These are phyloP conservation scores for Rhytidiadelphus loreus DNA, from an alignment of 225 moss, liverwort and hornwort genomes.

Conservation along the genomic window DNA sequence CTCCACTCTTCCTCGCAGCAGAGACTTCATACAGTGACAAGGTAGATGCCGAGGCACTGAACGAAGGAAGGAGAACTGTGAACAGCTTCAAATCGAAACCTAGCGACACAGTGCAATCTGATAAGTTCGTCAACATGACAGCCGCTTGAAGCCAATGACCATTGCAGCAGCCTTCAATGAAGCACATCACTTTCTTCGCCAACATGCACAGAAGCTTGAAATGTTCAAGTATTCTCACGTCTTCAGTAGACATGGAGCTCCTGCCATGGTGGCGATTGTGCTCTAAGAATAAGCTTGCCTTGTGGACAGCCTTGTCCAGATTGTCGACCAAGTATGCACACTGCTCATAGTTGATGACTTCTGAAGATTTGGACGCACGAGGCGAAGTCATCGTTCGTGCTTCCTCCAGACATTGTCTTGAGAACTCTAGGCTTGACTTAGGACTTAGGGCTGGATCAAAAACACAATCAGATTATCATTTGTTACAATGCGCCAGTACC, in stretches of 20 bases:
- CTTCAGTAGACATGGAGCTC: background rate
- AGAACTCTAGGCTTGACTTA: too few relatives aligned
- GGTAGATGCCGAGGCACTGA: rapidly evolving
- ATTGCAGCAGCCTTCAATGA: background rate
- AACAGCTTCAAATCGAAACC: background rate
- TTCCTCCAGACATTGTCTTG: too few relatives aligned
- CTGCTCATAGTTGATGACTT: too few relatives aligned
- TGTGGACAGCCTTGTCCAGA: too few relatives aligned
- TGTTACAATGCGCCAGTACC: too few relatives aligned
- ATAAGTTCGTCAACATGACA: background rate
- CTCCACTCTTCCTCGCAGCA: too few relatives aligned
- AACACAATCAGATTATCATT: too few relatives aligned
- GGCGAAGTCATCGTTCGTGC: too few relatives aligned
- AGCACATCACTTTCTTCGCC: background rate
- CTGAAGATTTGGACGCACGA: too few relatives aligned
- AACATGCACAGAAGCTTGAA: background rate
- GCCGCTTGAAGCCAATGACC: background rate
- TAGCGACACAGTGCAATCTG: background rate
- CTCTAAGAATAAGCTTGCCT: background rate
- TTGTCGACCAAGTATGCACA: too few relatives aligned
- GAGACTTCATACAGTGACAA: too few relatives aligned
- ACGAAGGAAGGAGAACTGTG: background rate
- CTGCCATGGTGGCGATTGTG: background rate
- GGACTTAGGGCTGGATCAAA: too few relatives aligned
- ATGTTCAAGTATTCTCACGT: background rate